Conservation (phyloP, 306 rosid genomes). For the Fragaria ananassa region DNA sequence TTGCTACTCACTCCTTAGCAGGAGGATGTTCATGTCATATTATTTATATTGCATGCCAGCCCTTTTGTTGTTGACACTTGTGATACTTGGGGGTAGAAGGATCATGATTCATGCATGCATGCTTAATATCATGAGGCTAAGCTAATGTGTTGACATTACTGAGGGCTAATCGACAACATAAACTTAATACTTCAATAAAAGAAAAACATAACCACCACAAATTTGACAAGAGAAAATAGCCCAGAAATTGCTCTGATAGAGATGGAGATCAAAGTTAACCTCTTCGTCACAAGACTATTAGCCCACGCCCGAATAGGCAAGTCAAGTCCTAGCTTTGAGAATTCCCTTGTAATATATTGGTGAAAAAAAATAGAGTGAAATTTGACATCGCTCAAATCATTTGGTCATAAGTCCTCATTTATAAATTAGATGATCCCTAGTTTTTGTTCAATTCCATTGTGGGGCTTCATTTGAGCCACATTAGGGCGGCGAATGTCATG, state of each 20-base stretch:
- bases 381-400: too few species aligned
- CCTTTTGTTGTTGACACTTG: background rate
- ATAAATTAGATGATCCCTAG: too few species aligned
- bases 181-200: background rate
- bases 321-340: too few species aligned
- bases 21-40: background rate
- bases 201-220: slow-evolving; percentile 15
- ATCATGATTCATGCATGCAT: background rate
- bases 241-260: background rate
- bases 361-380: too few species aligned
- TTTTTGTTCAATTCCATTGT: too few species aligned
- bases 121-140: background rate
- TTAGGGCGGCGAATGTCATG: background rate
- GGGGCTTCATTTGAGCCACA: background rate
- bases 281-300: background rate
- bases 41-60: background rate
- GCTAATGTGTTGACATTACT: background rate
- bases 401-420: too few species aligned
- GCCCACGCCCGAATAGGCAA: too few species aligned
- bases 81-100: background rate
- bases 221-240: background rate
- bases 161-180: background rate
- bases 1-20: background rate
- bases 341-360: too few species aligned
- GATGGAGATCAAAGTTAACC: background rate